phyloP scores from a whole-genome alignment of 306 rosid genomes.

The Trichosanthes cucumerina region DNA sequence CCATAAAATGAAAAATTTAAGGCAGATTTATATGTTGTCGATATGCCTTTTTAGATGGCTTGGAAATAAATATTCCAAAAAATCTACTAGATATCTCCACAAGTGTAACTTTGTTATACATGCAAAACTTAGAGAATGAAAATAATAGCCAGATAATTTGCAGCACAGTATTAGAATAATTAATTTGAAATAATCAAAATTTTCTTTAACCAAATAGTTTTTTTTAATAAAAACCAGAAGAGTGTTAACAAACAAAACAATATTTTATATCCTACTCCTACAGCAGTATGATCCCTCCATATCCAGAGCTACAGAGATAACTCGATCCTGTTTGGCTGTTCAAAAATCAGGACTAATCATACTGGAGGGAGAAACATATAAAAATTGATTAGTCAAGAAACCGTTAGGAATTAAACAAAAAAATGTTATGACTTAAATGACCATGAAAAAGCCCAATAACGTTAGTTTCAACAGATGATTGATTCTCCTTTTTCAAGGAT shows the following conservation, averaged over 20 bases:
- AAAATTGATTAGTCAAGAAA: slow-evolving; percentile 2
- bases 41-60: background rate
- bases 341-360: background rate
- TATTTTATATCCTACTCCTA: background rate
- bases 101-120: background rate
- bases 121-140: background rate
- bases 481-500: background rate
- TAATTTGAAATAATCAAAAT: background rate
- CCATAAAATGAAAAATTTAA: background rate
- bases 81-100: background rate
- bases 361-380: slow-evolving; percentile 11
- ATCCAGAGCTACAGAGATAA: slow-evolving; percentile 10
- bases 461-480: background rate
- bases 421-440: background rate
- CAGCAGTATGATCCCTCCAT: slow-evolving; percentile 9
- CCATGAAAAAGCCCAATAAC: background rate
- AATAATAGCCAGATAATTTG: background rate
- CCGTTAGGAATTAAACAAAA: background rate
- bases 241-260: background rate
- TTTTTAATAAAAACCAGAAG: background rate
- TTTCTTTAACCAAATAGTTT: background rate
- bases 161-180: background rate
- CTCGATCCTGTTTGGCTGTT: slow-evolving; percentile 14
- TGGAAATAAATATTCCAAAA: background rate
- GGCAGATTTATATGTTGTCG: background rate